These are phyloP conservation scores for Penicillium sp. DNA, from an alignment of 2,329 filamentous ascomycete genomes.

Conservation along the genomic window DNA sequence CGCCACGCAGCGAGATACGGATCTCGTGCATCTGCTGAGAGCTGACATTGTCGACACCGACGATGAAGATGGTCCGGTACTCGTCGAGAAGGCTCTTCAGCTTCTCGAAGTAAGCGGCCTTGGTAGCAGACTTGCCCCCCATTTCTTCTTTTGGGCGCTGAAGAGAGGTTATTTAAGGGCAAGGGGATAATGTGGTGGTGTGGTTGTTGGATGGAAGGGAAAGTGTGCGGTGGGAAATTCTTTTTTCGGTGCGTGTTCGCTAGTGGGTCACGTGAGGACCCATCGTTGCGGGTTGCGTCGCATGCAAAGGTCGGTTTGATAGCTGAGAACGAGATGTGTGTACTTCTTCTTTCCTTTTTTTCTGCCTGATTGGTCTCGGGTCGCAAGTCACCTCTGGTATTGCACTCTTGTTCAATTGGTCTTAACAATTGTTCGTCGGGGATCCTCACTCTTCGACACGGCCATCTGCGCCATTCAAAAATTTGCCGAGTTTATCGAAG, in stretches of 20 bases:
- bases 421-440: slow-evolving; percentile 4
- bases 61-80: slow-evolving; percentile 97
- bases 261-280: slow-evolving; percentile 34
- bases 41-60: slow-evolving; percentile 97
- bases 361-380: neutral
- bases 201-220: slow-evolving; percentile 23
- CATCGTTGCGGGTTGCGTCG: no score
- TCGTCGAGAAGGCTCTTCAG: slow-evolving; percentile 95
- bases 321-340: no score
- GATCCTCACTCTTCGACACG: neutral
- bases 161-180: slow-evolving; percentile 99
- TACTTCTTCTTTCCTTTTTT: neutral
- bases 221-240: slow-evolving; percentile 23
- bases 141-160: slow-evolving; percentile 85
- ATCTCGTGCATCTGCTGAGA: slow-evolving; percentile 99
- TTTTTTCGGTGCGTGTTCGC: slow-evolving; percentile 42
- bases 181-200: slow-evolving; percentile 41
- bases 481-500: slow-evolving; percentile 12
- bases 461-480: slow-evolving; percentile 6
- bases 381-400: no score
- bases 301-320: no score
- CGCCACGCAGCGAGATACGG: slow-evolving; percentile 80
- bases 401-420: no score
- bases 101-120: slow-evolving; percentile 99
- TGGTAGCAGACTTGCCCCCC: slow-evolving; percentile 95